Conservation (phyloP, 495 filamentous ascomycete species). For the Penicillium argentinense region DNA sequence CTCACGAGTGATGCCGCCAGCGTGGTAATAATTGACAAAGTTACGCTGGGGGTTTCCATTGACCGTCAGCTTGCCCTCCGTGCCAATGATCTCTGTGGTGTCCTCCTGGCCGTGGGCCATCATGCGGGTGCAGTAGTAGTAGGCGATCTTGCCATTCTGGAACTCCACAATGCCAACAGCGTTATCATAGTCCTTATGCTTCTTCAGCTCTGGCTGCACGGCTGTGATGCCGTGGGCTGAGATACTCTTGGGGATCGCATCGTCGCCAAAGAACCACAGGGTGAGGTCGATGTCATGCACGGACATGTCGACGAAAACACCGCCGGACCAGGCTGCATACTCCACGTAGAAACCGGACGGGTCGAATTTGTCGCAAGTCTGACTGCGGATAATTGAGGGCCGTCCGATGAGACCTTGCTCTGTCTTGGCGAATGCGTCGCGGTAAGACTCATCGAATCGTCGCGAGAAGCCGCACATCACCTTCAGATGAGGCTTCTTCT, state of each 20-base stretch:
- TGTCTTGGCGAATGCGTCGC: slow-evolving; percentile 49
- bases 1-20: slow-evolving; percentile 49
- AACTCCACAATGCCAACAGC: slow-evolving; percentile 65
- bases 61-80: slow-evolving; percentile 56
- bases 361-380: slow-evolving; percentile 59
- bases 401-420: slow-evolving; percentile 48
- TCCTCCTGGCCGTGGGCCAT: slow-evolving; percentile 66
- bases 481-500: slow-evolving; percentile 44
- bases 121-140: slow-evolving; percentile 60
- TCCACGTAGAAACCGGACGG: slow-evolving; percentile 56
- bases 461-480: slow-evolving; percentile 62
- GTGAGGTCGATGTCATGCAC: slow-evolving; percentile 61
- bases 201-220: slow-evolving; percentile 58
- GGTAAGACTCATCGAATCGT: slow-evolving; percentile 57
- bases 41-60: slow-evolving; percentile 51
- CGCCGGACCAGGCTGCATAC: slow-evolving; percentile 55
- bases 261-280: slow-evolving; percentile 57
- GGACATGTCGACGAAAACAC: slow-evolving; percentile 61
- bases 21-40: slow-evolving; percentile 50
- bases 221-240: slow-evolving; percentile 57
- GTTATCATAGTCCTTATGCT: slow-evolving; percentile 62
- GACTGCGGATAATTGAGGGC: slow-evolving; percentile 52
- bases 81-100: slow-evolving; percentile 63
- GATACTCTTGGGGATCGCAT: slow-evolving; percentile 50
- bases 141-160: slow-evolving; percentile 58